phyloP scores from a whole-genome alignment of 495 filamentous ascomycete genomes.

The Penicillium macrosclerotiorum region DNA sequence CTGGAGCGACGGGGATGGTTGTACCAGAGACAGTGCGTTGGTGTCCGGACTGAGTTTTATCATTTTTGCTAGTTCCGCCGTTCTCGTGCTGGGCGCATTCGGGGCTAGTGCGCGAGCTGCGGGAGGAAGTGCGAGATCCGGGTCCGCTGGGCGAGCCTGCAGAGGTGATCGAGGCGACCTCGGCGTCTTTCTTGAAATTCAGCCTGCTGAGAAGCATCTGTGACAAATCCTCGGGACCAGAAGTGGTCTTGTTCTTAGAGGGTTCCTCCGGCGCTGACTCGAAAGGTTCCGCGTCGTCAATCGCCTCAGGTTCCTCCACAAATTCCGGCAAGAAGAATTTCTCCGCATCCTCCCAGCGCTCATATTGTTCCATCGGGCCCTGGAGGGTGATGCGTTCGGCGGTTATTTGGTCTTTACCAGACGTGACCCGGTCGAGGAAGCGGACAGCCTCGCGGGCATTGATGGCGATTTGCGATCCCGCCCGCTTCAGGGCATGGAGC shows the following conservation, averaged over 20 bases:
- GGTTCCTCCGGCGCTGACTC: constrained; percentile 16
- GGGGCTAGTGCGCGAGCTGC: constrained; percentile 50
- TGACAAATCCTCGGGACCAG: constrained; percentile 39
- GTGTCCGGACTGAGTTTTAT: constrained; percentile 27
- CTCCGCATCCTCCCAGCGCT: constrained; percentile 61
- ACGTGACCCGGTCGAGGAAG: constrained; percentile 64
- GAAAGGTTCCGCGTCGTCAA: constrained; percentile 16
- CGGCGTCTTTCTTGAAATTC: constrained; percentile 49
- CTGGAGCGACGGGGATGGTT: constrained; percentile 39
- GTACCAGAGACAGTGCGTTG: constrained; percentile 38
- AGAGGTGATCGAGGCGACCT: constrained; percentile 49
- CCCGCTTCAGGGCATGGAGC: constrained; percentile 56
- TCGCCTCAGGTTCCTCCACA: constrained; percentile 42
- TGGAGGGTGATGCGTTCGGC: constrained; percentile 51
- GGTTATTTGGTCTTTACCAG: constrained; percentile 48
- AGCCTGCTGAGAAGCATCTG: constrained; percentile 53
- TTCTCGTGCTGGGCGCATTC: constrained; percentile 40
- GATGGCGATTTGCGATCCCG: constrained; percentile 51
- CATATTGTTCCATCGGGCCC: constrained; percentile 57
- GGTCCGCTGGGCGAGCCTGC: constrained; percentile 45
- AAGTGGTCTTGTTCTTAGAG: constrained; percentile 9
- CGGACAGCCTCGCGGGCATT: constrained; percentile 64
- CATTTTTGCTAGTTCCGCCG: constrained; percentile 20
- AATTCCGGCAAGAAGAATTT: constrained; percentile 56
- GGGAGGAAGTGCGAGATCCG: constrained; percentile 47